Conservation (phyloP, 108 stramenopile species). For the Conticribra guillardii region DNA sequence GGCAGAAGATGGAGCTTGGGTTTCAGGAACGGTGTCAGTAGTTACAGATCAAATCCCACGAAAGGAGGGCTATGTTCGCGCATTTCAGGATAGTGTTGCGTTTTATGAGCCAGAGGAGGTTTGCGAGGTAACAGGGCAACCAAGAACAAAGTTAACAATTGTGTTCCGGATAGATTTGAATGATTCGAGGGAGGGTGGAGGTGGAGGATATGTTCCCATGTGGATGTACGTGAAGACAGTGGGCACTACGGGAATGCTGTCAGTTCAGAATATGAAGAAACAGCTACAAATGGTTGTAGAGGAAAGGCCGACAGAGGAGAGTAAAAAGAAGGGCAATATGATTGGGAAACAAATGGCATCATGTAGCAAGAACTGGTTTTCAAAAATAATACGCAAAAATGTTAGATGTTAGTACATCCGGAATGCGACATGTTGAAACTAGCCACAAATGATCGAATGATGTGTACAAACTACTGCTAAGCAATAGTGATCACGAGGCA, state of each 20-base stretch:
- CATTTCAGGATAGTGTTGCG: conserved; percentile 77
- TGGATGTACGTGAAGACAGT: conserved; percentile 77
- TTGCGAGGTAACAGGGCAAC: conserved; percentile 5
- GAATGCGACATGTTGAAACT: too few relatives aligned
- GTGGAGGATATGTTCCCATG: conserved; percentile 71
- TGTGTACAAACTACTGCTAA: too few relatives aligned
- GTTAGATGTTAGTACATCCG: too few relatives aligned
- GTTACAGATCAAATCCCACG: conserved; percentile 47
- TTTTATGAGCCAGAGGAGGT: conserved; percentile 60
- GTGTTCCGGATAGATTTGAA: conserved; percentile 76
- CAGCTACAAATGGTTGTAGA: conserved; percentile 31
- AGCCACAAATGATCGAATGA: too few relatives aligned
- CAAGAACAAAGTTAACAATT: conserved; percentile 56
- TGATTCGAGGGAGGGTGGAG: conserved; percentile 57
- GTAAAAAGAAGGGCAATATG: conserved; percentile 1
- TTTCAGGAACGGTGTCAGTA: conserved; percentile 66
- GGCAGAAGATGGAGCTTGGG: conserved; percentile 57
- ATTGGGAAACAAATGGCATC: conserved; percentile 4
- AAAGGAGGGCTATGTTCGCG: conserved; percentile 47
- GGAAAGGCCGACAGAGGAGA: not conserved
- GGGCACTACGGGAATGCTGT: conserved; percentile 55
- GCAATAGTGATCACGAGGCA: too few relatives aligned
- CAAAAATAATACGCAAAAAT: not conserved
- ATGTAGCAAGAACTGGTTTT: conserved; percentile 11
- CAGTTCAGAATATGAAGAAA: conserved; percentile 59